Evolutionary conservation across 106 monocot genomes (phyloP), one percentile per base, ranked within the genome.

Genomic region (Phalaenopsis equestris): DNA sequence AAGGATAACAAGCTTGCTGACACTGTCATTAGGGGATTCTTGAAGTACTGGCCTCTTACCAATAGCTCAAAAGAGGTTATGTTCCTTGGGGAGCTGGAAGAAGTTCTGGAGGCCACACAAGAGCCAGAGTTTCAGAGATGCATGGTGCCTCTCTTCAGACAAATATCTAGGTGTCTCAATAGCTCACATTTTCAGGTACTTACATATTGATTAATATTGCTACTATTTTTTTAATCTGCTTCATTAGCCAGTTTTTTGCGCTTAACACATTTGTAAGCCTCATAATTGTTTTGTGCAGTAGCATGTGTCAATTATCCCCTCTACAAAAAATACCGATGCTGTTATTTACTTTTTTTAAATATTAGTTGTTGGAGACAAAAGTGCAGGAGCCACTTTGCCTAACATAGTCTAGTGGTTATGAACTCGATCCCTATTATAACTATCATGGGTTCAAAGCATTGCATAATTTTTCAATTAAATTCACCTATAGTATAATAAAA

Each of bases 41-140:
- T 79, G 74, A 83, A 83, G 73, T 83, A 79, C 43, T 83, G 83
- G 83, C 83, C 83, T 61, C 43, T 83, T 18, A 83, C 83, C 56
- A 83, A 79, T 75, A 83, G 83, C 42, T 79, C 83, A 74, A 83
- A 79, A 72, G 83, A 83, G 74, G 83, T 83, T 41, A 83, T 83
- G 83, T 83, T 83, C 57, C 57, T 83, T 21, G 83, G 83, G 46
- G 83, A 83, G 79, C 46, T 83, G 57, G 83, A 83, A 73, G 83
- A 83, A 73, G 74, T 83, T 38, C 57, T 83, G 42, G 83, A 83
- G 72, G 79, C 83, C 45, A 83, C 83, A 43, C 83, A 83, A 73
- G 57, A 79, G 56, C 79, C 83, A 73, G 83, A 83, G 56, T 83
- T 83, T 43, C 83, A 79, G 61, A 56, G 79, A 75, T 83, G 83